Conservation (phyloP, 2,329 filamentous ascomycete species). For the Aspergillus arachidicola region DNA sequence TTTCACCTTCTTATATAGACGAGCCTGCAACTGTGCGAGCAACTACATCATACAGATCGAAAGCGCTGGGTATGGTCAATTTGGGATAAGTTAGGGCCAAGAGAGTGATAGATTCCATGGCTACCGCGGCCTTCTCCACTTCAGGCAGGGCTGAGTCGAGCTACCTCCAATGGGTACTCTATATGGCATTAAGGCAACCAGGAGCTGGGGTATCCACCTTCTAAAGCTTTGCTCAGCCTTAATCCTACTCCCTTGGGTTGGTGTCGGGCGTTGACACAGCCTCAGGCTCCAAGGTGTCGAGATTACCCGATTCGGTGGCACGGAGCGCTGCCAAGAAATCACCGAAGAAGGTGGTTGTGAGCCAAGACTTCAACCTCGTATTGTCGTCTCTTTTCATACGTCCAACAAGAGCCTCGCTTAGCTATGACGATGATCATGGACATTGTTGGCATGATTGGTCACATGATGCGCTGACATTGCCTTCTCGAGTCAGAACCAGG, state of each 20-base stretch:
- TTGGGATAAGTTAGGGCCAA: neutral
- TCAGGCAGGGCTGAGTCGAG: neutral
- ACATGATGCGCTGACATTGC: neutral
- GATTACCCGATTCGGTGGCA: neutral
- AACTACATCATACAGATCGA: neutral
- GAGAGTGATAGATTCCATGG: neutral
- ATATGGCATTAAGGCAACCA: neutral
- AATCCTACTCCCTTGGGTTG: neutral
- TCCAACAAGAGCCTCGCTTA: neutral
- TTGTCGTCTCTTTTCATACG: neutral
- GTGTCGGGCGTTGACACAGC: neutral
- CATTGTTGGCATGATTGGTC: neutral
- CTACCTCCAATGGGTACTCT: neutral
- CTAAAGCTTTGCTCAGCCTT: neutral
- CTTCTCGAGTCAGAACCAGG: neutral
- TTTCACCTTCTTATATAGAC: neutral
- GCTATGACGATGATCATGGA: neutral
- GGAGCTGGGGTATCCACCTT: neutral
- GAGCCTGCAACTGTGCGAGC: fast-evolving
- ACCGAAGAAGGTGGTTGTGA: too few relatives aligned
- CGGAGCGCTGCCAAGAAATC: neutral
- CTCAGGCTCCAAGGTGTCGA: neutral
- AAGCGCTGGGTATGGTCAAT: neutral
- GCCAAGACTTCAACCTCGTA: neutral
- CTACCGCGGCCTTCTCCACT: neutral